Percentiles rank a stretch among this genome's conserved stretches.
phyloP scores from a whole-genome alignment of 176 grass and related monocot genomes.

The Musa acuminata region DNA sequence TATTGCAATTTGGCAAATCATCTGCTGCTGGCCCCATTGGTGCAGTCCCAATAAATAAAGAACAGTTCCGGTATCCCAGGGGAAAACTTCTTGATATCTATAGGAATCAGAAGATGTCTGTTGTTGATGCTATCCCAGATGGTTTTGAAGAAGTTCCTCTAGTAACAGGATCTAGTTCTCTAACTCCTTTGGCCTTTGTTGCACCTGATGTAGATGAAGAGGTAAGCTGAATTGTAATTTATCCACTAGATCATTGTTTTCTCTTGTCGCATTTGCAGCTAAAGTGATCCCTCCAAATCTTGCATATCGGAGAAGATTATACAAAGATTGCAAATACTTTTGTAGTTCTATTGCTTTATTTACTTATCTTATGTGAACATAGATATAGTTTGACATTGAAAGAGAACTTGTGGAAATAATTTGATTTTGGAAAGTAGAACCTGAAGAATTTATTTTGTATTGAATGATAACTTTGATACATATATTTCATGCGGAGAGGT shows the following conservation, averaged over 20 bases:
- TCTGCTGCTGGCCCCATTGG: slow-evolving; percentile 60
- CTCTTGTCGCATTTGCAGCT: not conserved
- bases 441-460: too few relatives aligned
- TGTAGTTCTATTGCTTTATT: not conserved
- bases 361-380: not conserved
- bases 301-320: too few relatives aligned
- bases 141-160: slow-evolving; percentile 56
- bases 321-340: not conserved
- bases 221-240: slow-evolving; percentile 32
- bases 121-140: slow-evolving; percentile 29
- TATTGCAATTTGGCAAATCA: slow-evolving; percentile 30
- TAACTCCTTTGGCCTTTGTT: slow-evolving; percentile 71
- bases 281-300: too few relatives aligned
- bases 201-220: slow-evolving; percentile 57
- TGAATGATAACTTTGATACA: too few relatives aligned
- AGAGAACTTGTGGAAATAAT: not conserved
- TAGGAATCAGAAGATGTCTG: slow-evolving; percentile 51
- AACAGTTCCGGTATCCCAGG: slow-evolving; percentile 64
- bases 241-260: not conserved
- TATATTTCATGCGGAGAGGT: too few relatives aligned
- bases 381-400: not conserved
- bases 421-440: not conserved
- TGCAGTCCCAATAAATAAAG: slow-evolving; percentile 29
- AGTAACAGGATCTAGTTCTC: slow-evolving; percentile 49
- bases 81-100: slow-evolving; percentile 96